These are phyloP conservation scores for Ceratobasidium sp. DNA, from an alignment of 1,284 basidiomycete genomes.

Conservation along the genomic window DNA sequence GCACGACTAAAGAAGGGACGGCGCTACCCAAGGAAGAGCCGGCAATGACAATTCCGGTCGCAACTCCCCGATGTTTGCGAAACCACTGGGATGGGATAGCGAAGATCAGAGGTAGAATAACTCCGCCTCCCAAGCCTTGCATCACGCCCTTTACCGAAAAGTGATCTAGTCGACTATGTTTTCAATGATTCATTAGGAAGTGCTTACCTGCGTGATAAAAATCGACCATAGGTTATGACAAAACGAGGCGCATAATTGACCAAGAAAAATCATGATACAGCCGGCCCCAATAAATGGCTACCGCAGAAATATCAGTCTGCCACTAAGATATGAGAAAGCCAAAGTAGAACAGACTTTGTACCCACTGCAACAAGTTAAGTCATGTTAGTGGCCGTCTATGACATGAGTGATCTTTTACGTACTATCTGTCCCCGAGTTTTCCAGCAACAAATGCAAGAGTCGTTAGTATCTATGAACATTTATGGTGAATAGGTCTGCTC, in stretches of 20 bases:
- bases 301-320: neutral
- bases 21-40: constrained; percentile 44
- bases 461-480: neutral
- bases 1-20: constrained; percentile 21
- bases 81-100: constrained; percentile 47
- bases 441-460: constrained; percentile 19
- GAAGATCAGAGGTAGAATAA: constrained; percentile 42
- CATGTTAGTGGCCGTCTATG: neutral
- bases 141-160: constrained; percentile 35
- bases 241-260: constrained; percentile 42
- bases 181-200: neutral
- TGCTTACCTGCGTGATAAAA: constrained; percentile 43
- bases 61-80: constrained; percentile 44
- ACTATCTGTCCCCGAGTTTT: constrained; percentile 40
- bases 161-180: neutral
- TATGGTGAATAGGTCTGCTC: neutral
- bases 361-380: neutral
- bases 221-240: constrained; percentile 44
- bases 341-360: neutral
- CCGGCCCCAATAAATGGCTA: constrained; percentile 41
- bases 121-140: constrained; percentile 42
- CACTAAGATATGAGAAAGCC: neutral
- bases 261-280: constrained; percentile 39
- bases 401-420: neutral
- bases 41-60: constrained; percentile 45